phyloP scores from a whole-genome alignment of 768 basidiomycete genomes.

The Pleurotus giganteus region DNA sequence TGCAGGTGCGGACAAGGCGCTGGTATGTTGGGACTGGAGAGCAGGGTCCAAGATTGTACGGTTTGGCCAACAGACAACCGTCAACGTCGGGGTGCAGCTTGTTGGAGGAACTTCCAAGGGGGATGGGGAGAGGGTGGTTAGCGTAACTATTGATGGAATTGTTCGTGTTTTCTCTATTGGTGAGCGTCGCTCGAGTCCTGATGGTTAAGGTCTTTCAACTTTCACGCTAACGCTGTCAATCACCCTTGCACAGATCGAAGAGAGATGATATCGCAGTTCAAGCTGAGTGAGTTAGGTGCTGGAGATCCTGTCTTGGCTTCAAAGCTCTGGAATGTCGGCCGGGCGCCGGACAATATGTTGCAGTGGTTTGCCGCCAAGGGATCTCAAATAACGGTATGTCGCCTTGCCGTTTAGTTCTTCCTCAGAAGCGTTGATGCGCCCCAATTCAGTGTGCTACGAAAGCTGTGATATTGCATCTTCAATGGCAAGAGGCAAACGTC shows the following conservation, averaged over 20 bases:
- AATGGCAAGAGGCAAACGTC: conserved; percentile 72
- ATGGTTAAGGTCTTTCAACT: neutral
- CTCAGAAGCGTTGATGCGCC: neutral
- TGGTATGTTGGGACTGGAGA: conserved; percentile 90
- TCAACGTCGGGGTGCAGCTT: conserved; percentile 88
- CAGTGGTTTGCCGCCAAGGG: conserved; percentile 95
- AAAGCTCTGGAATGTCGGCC: conserved; percentile 74
- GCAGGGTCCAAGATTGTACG: conserved; percentile 85
- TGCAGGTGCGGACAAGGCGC: conserved; percentile 72
- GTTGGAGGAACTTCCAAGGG: conserved; percentile 25
- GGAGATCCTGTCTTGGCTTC: conserved; percentile 63
- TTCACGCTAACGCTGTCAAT: neutral
- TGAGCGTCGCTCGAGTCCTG: conserved; percentile 34
- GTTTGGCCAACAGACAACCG: conserved; percentile 91
- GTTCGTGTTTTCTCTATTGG: conserved; percentile 90
- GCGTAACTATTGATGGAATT: conserved; percentile 90
- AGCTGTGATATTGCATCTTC: conserved; percentile 78
- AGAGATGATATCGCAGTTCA: conserved; percentile 94
- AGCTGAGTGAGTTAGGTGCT: conserved; percentile 72
- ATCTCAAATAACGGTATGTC: conserved; percentile 80
- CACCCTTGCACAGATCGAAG: conserved; percentile 41
- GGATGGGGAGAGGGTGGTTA: conserved; percentile 83
- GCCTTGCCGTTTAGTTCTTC: neutral
- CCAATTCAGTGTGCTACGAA: conserved; percentile 79
- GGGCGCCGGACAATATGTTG: conserved; percentile 84